Evolutionary conservation across 1,139 yeast species (phyloP).

Genomic region (Zygosaccharomyces sapae): DNA sequence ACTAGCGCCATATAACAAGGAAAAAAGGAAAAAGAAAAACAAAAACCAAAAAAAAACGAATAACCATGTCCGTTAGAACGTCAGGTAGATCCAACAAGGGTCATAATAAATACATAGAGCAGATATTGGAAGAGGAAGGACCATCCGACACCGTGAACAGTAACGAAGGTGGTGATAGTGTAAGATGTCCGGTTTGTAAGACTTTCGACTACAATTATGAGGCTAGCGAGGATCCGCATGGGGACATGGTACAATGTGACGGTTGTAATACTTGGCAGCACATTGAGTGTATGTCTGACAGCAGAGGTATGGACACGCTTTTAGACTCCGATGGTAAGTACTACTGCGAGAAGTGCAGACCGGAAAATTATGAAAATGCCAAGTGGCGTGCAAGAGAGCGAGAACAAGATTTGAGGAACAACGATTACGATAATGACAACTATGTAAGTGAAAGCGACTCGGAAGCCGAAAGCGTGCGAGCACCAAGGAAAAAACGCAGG

Average conservation of each 20-base stretch:
- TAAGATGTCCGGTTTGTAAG: conserved; percentile 63
- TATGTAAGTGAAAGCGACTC: conserved; percentile 16
- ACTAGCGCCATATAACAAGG: neutral
- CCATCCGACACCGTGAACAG: conserved; percentile 24
- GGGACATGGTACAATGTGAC: conserved; percentile 78
- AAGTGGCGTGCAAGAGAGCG: conserved; percentile 6
- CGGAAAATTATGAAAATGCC: conserved; percentile 38
- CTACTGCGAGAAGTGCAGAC: conserved; percentile 49
- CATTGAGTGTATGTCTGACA: conserved; percentile 60
- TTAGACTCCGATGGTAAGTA: conserved; percentile 44
- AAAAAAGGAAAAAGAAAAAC: neutral
- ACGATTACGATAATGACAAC: conserved; percentile 21
- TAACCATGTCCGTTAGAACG: conserved; percentile 21
- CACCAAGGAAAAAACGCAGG: conserved; percentile 22
- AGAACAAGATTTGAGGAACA: conserved; percentile 12
- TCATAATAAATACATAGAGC: conserved; percentile 24
- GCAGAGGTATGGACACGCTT: conserved; percentile 32
- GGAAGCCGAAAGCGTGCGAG: conserved; percentile 23
- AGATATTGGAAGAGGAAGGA: conserved; percentile 20
- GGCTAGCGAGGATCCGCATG: conserved; percentile 55
- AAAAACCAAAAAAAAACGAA: conserved; percentile 3
- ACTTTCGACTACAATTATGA: conserved; percentile 60
- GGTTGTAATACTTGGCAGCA: conserved; percentile 84
- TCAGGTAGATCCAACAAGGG: conserved; percentile 31
- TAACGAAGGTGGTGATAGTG: conserved; percentile 44